Evolutionary conservation across 805 yeast species (phyloP).

Genomic region (Kodamaea hsintzibuensis): DNA sequence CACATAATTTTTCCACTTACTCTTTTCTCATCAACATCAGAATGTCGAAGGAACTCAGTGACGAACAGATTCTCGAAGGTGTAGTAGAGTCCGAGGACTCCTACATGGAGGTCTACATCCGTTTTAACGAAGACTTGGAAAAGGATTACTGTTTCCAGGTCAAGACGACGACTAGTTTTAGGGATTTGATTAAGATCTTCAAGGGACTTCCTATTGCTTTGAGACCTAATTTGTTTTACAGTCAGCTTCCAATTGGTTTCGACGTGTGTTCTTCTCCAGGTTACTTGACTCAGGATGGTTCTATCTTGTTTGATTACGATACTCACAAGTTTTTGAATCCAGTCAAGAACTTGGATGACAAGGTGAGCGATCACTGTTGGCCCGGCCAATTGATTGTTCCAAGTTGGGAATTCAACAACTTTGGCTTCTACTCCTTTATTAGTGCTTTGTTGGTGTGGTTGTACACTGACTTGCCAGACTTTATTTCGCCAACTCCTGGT

Average conservation of each 20-base stretch:
- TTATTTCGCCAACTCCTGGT: slow-evolving; percentile 90
- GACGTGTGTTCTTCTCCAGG: slow-evolving; percentile 71
- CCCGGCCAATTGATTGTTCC: slow-evolving; percentile 91
- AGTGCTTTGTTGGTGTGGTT: slow-evolving; percentile 65
- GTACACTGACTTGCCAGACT: slow-evolving; percentile 91
- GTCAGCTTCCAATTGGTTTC: slow-evolving; percentile 64
- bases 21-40: neutral
- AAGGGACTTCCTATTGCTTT: slow-evolving; percentile 67
- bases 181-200: slow-evolving; percentile 62
- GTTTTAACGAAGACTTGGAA: slow-evolving; percentile 82
- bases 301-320: slow-evolving; percentile 63
- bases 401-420: slow-evolving; percentile 55
- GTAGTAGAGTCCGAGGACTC: slow-evolving; percentile 25
- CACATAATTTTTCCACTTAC: neutral
- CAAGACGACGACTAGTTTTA: slow-evolving; percentile 57
- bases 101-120: slow-evolving; percentile 58
- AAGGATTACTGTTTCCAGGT: slow-evolving; percentile 88
- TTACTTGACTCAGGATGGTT: slow-evolving; percentile 79
- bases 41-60: slow-evolving; percentile 9
- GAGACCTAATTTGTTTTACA: slow-evolving; percentile 77
- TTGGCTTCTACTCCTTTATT: slow-evolving; percentile 42
- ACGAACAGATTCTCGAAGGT: slow-evolving; percentile 23
- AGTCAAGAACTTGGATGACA: slow-evolving; percentile 48
- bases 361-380: slow-evolving; percentile 64
- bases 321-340: slow-evolving; percentile 51